Evolutionary conservation across 495 filamentous ascomycete genomes (phyloP).

Genomic region (Umbilicaria muhlenbergii): DNA sequence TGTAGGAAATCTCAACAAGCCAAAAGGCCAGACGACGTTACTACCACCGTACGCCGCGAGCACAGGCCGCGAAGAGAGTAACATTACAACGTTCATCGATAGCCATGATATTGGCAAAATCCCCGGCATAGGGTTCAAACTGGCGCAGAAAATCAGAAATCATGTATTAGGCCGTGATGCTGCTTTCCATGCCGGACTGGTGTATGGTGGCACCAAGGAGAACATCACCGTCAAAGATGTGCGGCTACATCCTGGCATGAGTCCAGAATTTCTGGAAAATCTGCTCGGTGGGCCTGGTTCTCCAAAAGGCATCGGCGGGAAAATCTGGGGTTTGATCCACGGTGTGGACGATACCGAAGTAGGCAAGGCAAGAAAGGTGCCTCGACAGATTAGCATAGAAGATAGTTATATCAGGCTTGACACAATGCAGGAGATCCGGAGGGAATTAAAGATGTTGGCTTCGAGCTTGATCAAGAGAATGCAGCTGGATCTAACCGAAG

Average conservation of each 20-base stretch:
- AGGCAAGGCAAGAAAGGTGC: slow-evolving; percentile 50
- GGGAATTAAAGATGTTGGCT: slow-evolving; percentile 46
- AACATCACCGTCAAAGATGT: slow-evolving; percentile 49
- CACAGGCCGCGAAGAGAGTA: slow-evolving; percentile 15
- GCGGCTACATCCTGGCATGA: slow-evolving; percentile 43
- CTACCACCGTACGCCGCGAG: slow-evolving; percentile 39
- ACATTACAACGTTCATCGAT: slow-evolving; percentile 57
- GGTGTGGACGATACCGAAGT: slow-evolving; percentile 46
- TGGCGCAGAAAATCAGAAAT: slow-evolving; percentile 51
- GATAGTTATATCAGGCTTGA: slow-evolving; percentile 66
- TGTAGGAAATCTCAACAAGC: slow-evolving; percentile 72
- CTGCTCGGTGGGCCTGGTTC: slow-evolving; percentile 54
- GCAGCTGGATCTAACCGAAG: slow-evolving; percentile 54
- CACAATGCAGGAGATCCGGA: slow-evolving; percentile 39
- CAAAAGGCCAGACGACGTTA: slow-evolving; percentile 70
- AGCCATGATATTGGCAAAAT: slow-evolving; percentile 62
- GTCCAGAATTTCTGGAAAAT: slow-evolving; percentile 40
- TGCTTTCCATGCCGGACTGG: slow-evolving; percentile 22
- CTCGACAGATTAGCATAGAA: slow-evolving; percentile 86
- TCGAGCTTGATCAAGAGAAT: slow-evolving; percentile 63
- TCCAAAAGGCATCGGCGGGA: slow-evolving; percentile 49
- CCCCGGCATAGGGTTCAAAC: slow-evolving; percentile 71
- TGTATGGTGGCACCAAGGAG: slow-evolving; percentile 32
- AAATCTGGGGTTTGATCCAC: slow-evolving; percentile 73
- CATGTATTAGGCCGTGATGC: slow-evolving; percentile 35